Conservation (phyloP, 78 protist species). For the Fonticula alba region DNA sequence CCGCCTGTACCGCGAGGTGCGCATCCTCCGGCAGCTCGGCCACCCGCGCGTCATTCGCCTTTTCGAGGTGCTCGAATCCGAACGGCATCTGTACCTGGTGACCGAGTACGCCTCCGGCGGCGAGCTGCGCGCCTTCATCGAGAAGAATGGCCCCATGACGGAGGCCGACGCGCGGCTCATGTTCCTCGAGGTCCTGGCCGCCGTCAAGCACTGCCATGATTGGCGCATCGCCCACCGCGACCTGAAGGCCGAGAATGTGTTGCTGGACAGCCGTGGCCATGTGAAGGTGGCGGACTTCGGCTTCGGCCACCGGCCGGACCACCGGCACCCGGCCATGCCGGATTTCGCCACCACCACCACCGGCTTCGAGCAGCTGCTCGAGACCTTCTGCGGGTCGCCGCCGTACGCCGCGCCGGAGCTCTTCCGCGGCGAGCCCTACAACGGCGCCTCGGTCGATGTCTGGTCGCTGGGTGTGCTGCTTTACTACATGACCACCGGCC, state of each 20-base stretch:
- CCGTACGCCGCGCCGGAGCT: no score
- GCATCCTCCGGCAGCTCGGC: background rate
- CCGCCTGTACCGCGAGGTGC: background rate
- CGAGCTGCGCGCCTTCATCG: conserved; percentile 4
- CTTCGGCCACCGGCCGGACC: no score
- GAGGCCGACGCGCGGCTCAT: background rate
- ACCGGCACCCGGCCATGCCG: no score
- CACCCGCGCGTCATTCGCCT: background rate
- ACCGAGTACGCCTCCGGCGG: conserved; percentile 51
- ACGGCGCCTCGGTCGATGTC: no score
- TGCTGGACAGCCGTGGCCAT: background rate
- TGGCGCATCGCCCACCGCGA: conserved; percentile 10
- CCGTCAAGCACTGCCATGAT: conserved; percentile 34
- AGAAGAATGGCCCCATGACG: background rate
- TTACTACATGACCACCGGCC: no score
- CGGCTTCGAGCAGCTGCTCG: no score
- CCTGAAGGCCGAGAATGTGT: conserved; percentile 23
- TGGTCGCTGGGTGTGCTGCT: no score
- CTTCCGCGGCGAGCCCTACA: no score
- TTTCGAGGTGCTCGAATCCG: conserved; percentile 3
- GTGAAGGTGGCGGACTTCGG: no score
- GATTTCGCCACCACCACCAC: no score
- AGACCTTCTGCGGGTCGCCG: no score
- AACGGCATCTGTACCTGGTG: conserved; percentile 28
- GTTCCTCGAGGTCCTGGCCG: conserved; percentile 18